Base-by-base conservation (phyloP, 371 early-diverging fungal genomes). In the Cladochytrium tenue region DNA sequence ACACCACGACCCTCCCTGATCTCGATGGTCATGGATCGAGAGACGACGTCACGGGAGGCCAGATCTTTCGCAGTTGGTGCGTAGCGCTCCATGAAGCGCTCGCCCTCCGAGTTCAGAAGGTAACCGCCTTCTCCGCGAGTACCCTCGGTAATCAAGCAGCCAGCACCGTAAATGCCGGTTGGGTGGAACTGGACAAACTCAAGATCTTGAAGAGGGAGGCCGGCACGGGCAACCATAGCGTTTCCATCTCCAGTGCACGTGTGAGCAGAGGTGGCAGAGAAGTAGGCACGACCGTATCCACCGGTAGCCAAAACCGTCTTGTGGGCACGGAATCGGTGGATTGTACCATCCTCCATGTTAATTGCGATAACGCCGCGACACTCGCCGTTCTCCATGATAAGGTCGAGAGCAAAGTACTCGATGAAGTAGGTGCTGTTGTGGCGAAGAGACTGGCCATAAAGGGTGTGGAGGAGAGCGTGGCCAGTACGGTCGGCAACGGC, bases 401-500 rank as follows among this genome's bases (percentile, higher is more conserved):
- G 82, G 82, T 98, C 98, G 65, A 98, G 84, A 52, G 96, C 98
- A 84, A 98, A 96, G 87, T 96, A 96, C 83, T 98, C 97, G 71
- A 96, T 93, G 75, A 98, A 98, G 87, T 88, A 98, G 73, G 92
- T 94, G 71, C 96, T 95, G 79, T 96, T 88, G 84, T 96, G 89
- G 56, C 92, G 89, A 51, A 96, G 88, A 51, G 96, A 95, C 85
- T 96, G 93, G 63, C 97, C 97, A 64, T 97, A 98, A 63, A 98
- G 86, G 3, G 98, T 96, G 82, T 96, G 97, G 61, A 97, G 88
- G 70, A 98, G 88, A 35, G 97, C 89, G 77, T 97, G 97, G 63
- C 98, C 98, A n/a, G 98, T 98, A 72, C 97, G 92, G 84, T 98
- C 98, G 62, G 98, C 98, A 32, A 95, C 98, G 60, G 95, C 95